Evolutionary conservation across 2,329 filamentous ascomycete species (phyloP).

Genomic region (Aspergillus novoparasiticus): DNA sequence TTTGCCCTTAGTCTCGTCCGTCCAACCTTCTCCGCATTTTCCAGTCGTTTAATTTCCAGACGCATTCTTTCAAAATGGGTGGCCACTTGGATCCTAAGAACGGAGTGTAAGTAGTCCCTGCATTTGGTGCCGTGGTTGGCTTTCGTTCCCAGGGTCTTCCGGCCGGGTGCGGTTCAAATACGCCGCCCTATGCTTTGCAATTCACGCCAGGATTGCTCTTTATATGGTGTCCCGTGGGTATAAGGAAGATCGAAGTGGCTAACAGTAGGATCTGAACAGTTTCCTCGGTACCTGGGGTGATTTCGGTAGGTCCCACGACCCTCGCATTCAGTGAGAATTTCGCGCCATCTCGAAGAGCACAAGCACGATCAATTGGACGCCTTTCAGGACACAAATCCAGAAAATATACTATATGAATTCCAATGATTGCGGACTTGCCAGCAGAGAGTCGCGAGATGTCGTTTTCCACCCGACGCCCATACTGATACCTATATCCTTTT

Average conservation of each 20-base stretch:
- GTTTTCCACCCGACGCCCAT: background rate
- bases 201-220: background rate
- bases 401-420: background rate
- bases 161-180: slow-evolving; percentile 3
- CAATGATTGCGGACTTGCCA: background rate
- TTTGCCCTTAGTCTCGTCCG: slow-evolving; percentile 18
- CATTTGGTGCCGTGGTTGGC: background rate
- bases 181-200: background rate
- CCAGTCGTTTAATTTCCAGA: slow-evolving; percentile 10
- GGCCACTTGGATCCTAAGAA: slow-evolving; percentile 45
- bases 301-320: slow-evolving; percentile 64
- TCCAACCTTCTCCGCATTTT: slow-evolving; percentile 17
- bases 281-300: slow-evolving; percentile 75
- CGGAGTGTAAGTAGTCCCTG: slow-evolving; percentile 42
- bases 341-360: background rate
- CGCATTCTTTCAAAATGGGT: slow-evolving; percentile 38
- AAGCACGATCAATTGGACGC: slow-evolving; percentile 5
- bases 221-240: background rate
- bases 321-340: slow-evolving; percentile 5
- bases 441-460: background rate
- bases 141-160: slow-evolving; percentile 9
- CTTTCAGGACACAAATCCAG: background rate
- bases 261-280: slow-evolving; percentile 49
- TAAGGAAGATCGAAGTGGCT: slow-evolving; percentile 18
- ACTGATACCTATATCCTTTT: background rate